Base-by-base conservation (phyloP, 495 filamentous ascomycete species). In the Aspergillus nanangensis region DNA sequence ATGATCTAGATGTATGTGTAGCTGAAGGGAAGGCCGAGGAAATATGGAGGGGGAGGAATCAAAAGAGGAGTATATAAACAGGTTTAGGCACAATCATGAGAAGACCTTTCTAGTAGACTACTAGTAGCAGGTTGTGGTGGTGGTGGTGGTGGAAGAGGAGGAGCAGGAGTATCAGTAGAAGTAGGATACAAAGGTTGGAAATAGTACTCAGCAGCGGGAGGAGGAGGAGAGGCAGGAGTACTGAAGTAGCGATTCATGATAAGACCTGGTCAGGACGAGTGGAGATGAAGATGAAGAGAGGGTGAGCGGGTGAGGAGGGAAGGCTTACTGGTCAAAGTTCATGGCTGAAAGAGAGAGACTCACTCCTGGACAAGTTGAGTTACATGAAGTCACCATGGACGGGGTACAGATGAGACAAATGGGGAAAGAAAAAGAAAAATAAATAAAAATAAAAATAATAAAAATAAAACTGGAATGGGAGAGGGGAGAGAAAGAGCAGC, bases 321-420 rank as follows among this genome's bases (percentile, higher is more conserved):
- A 50, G 48, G 45, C 55, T 52, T 52, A 58, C 56, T 51, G 50
- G 48, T 59, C 50, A 47, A 56, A 50, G 41, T 53, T 60, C 56
- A 60, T 60, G 39, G 38, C 18, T 45, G 43, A 45, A n/a, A 33
- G 20, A 11, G 29, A 24, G 11, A 34, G 27, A 8, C 32, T 44
- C 27, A 18, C 33, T 38, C 43, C 33, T 38, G 27, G 19, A 29
- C 18, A 23, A 45, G 8, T 25, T 8, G 32, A 45, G 42, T 45
- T 45, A 45, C 43, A 38, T 38, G 43, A 43, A 34, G 37, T 39
- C 37, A 37, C 20, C 9, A 37, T 18, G 27, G 22, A 25, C 23
- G 47, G 35, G 25, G 34, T 37, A 45, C 25, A 50, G 31, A 33
- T 19, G 25, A 11, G 18, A 44, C 15, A 14, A 14, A 45, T 31